Percentiles rank a stretch among this genome's conserved stretches.
Evolutionary conservation across 495 filamentous ascomycete genomes (phyloP).

Genomic region (Annulohypoxylon stygium): DNA sequence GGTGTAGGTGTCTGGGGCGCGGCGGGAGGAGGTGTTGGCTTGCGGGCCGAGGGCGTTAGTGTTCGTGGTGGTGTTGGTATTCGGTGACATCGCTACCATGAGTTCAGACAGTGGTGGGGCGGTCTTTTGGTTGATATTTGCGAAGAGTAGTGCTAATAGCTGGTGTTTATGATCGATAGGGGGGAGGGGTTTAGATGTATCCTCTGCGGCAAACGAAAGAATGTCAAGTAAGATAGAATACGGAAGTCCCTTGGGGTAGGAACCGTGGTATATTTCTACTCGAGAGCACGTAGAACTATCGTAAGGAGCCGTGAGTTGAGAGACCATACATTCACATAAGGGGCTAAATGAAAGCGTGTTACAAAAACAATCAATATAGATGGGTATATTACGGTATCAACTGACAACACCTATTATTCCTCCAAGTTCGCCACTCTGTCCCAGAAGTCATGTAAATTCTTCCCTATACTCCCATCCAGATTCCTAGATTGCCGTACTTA

Average conservation of each 20-base stretch:
- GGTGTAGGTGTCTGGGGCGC: background rate
- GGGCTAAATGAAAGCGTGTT: too few species aligned
- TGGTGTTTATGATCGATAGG: background rate
- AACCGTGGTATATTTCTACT: background rate
- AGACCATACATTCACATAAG: too few species aligned
- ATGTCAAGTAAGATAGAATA: too few species aligned
- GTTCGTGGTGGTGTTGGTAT: background rate
- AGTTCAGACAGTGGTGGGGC: background rate
- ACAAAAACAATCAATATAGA: too few species aligned
- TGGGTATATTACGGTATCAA: background rate
- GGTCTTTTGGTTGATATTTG: background rate
- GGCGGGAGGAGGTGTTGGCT: background rate
- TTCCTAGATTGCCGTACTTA: background rate
- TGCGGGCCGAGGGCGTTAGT: background rate
- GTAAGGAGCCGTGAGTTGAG: background rate
- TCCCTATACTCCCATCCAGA: background rate
- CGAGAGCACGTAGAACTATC: background rate
- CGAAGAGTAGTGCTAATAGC: background rate
- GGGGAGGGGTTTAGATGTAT: too few species aligned
- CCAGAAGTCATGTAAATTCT: background rate
- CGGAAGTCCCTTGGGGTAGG: too few species aligned
- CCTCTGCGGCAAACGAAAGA: too few species aligned
- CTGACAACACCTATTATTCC: background rate
- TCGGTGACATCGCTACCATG: too few species aligned
- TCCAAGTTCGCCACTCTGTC: background rate